These are phyloP conservation scores for Termitomyces sp. DNA, from an alignment of 768 basidiomycete species.

Conservation along the genomic window DNA sequence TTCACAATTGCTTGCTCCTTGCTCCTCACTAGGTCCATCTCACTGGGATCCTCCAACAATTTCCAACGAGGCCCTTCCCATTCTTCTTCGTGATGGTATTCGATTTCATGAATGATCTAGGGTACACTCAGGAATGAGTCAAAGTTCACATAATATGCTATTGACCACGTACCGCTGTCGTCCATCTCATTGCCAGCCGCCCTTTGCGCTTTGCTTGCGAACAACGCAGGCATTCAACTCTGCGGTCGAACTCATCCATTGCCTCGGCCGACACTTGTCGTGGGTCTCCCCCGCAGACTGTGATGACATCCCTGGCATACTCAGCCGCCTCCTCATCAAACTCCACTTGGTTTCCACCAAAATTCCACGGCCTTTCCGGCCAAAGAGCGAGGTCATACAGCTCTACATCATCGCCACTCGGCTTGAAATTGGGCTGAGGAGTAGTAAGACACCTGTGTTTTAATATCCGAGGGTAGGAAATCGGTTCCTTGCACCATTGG, in stretches of 20 bases:
- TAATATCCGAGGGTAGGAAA: slow-evolving; percentile 26
- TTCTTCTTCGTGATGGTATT: background rate
- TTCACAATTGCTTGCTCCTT: background rate
- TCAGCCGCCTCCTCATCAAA: slow-evolving; percentile 24
- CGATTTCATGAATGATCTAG: background rate
- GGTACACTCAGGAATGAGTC: background rate
- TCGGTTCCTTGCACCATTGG: slow-evolving; percentile 25
- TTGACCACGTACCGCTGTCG: slow-evolving; percentile 22
- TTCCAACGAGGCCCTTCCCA: slow-evolving; percentile 1
- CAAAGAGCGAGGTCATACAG: background rate
- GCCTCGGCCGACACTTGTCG: slow-evolving; percentile 11
- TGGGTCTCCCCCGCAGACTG: slow-evolving; percentile 24
- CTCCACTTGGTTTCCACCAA: slow-evolving; percentile 16
- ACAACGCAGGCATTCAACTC: slow-evolving; percentile 29
- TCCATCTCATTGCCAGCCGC: slow-evolving; percentile 28
- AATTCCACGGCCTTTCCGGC: slow-evolving; percentile 18
- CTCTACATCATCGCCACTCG: slow-evolving; percentile 10
- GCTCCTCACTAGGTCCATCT: background rate
- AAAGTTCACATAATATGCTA: background rate
- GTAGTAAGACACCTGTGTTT: slow-evolving; percentile 22
- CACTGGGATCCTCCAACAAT: background rate
- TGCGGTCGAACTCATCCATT: slow-evolving; percentile 22
- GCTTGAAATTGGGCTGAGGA: background rate
- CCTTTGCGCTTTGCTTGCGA: slow-evolving; percentile 7
- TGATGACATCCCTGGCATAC: slow-evolving; percentile 19